Evolutionary conservation across 176 grass and related monocot genomes (phyloP), one percentile per base, ranked within the genome.

Genomic region (Hordeum marinum): DNA sequence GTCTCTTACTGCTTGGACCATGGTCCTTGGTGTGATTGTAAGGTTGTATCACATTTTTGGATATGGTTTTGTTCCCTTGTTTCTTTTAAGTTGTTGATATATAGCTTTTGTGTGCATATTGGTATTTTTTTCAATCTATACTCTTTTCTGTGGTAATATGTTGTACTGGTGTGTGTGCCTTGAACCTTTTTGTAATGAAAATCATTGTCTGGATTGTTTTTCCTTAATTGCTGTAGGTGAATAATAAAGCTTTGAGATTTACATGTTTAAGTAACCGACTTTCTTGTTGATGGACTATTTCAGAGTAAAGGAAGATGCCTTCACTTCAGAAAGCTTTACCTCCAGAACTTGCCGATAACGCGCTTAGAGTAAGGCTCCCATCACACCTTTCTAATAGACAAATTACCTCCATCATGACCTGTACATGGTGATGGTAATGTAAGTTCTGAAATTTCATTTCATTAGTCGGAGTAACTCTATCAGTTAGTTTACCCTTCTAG

Each of bases 321-420:
- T 90, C 93, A 14, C 58, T 90, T 83, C 90, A 95, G 40, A 86
- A 87, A 27, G 90, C 90, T 35, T 88, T 95, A 67, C 93, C 93
- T 50, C 85, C 90, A 24, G 93, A 95, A 57, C 82, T 95, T 55
- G 93, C 93, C 72, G 93, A 95, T 73, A 92, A 95, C 81, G 93
- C 92, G 2, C 84, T 95, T 80, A 90, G 93, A 57, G 93, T 95
- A 88, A 92, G 78, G 37, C 1, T 81, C 40, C n/a, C 45, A 73
- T 27, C 65, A 18, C 40, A 71, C 63, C 13, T 80, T 89, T 29
- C 3, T 23, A 4, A 50, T 80, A 39, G 29, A 39, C 7, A 36
- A 54, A 8, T 31, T 64, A 58, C 34, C 42, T 26, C 79, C 80
- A 66, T 39, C 39, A 74, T 43, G 68, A 81, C 9, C 40, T 68